Evolutionary conservation across 75 land plant species (phyloP), one percentile per base, ranked within the genome.

Genomic region (Pinus albicaulis): DNA sequence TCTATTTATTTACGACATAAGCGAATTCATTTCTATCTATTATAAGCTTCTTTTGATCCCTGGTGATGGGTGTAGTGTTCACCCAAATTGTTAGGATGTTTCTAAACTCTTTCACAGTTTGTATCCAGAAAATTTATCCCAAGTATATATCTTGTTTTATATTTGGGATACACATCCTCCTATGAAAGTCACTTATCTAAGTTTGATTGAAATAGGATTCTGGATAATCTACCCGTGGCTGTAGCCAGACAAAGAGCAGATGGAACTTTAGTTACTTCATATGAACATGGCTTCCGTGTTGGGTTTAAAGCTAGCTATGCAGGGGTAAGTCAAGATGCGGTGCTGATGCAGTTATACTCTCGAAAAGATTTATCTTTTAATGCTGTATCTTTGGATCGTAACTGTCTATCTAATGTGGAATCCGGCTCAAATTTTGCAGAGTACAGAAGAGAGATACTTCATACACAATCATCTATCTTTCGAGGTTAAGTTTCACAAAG

Each of bases 211-310:
- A 64, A 53, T 72, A 95, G 96, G 98, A 95, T 95, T 62, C 79
- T 95, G 78, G 98, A 95, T 65, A 95, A 95, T 81, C 92, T 95
- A 63, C 98, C 98, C 62, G 92, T 93, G 76, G 98, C 94, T 71
- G 88, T 87, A 62, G 76, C 74, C 61, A 89, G 89, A 57, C 86
- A 81, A 74, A 89, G 88, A 48, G 80, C 75, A 13, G 93, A 92
- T 84, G 94, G 90, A 57, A 84, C 76, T 69, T 77, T 25, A 36
- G 55, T 73, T 5, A 81, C 55, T 31, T 78, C 79, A 25, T 95
- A 95, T 73, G 98, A 95, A 57, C 92, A 90, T 74, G 98, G 98
- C 26, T 93, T 89, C 76, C 86, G 78, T 71, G 96, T 95, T 79
- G 98, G 98, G 15, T 84, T 81, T 71, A 95, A 89, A 80, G 91